phyloP scores from a whole-genome alignment of 768 basidiomycete species.

The Tubosaeta brunneosetosa region DNA sequence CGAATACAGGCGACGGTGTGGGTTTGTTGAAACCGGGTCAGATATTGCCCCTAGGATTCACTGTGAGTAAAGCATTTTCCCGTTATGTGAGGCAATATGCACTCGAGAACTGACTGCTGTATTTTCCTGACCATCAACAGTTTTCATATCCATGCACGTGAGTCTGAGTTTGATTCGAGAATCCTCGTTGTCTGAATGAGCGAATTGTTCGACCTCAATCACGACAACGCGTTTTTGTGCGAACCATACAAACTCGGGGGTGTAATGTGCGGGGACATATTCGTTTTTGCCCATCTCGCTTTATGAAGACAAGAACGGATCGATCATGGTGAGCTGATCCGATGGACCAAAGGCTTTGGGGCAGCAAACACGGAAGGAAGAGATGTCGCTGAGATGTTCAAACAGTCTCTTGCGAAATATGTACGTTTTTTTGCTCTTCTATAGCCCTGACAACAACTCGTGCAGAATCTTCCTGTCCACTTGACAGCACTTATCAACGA shows the following conservation, averaged over 20 bases:
- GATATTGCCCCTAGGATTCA: slow-evolving; percentile 84
- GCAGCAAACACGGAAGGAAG: slow-evolving; percentile 85
- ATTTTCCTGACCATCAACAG: slow-evolving; percentile 28
- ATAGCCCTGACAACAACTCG: neutral
- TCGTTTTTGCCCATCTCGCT: neutral
- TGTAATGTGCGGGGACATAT: neutral
- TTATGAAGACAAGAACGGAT: slow-evolving; percentile 78
- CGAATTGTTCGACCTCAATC: no score
- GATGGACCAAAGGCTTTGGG: slow-evolving; percentile 99
- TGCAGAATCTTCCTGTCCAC: slow-evolving; percentile 74
- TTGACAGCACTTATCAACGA: slow-evolving; percentile 93
- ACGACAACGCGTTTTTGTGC: no score
- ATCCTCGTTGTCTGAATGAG: neutral
- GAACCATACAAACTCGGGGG: neutral
- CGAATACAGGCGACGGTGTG: slow-evolving; percentile 53
- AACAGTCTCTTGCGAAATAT: slow-evolving; percentile 68
- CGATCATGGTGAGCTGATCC: slow-evolving; percentile 89
- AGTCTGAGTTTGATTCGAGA: slow-evolving; percentile 31
- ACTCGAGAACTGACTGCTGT: neutral
- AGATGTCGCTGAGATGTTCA: slow-evolving; percentile 94
- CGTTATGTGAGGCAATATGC: neutral
- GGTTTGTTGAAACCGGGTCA: slow-evolving; percentile 48
- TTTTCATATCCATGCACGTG: slow-evolving; percentile 95
- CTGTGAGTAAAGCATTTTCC: slow-evolving; percentile 51
- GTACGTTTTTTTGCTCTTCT: slow-evolving; percentile 40